Base-by-base conservation (phyloP, 1,284 basidiomycete species). In the Cryptococcus hybrid region DNA sequence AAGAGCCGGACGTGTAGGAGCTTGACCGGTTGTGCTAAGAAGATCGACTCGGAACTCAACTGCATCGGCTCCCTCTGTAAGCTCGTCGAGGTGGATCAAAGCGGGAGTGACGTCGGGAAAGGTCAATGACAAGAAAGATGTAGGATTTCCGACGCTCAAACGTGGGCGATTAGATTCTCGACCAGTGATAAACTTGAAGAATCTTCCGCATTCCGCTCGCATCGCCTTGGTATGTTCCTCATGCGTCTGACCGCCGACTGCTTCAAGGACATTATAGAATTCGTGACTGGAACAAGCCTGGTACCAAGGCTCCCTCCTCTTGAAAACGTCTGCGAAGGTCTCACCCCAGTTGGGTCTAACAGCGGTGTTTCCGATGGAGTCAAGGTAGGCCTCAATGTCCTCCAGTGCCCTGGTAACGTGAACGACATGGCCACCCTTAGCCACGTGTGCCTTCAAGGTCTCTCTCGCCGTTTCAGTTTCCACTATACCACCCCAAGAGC, bases 401-500 rank as follows among this genome's bases (percentile, higher is more conserved):
- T 86, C 84, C 36, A 88, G 78, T 64, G 87, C 85, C 35, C 90
- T 81, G 9, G 84, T 82, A 52, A 91, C 82, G 75, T 90, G 84
- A 12, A 92, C 85, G 24, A 92, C 86, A 1, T 84, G 83, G 0
- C 87, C 87, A 45, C 80, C 80, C 40, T 80, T 79, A 44, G 75
- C 78, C 7, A 84, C 84, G 71, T 92, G 93, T 7, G 83, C 78
- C 69, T 85, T 82, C 58, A 98, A 81, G 6, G 90, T 68, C 15
- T 87, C 81, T 40, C 91, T 81, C 9, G 89, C 88, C 46, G 82
- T 84, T 5, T 86, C 82, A 0, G 87, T 90, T 79, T 99, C 96
- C 46, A 98, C 90, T 53, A 99, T 87, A 0, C 95, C 94, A 4
- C 96, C 96, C 96, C 95, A n/a, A 98, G 86, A 59, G 89, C 91